phyloP scores from a whole-genome alignment of 2,329 filamentous ascomycete genomes.

The Pseudocercospora musae region DNA sequence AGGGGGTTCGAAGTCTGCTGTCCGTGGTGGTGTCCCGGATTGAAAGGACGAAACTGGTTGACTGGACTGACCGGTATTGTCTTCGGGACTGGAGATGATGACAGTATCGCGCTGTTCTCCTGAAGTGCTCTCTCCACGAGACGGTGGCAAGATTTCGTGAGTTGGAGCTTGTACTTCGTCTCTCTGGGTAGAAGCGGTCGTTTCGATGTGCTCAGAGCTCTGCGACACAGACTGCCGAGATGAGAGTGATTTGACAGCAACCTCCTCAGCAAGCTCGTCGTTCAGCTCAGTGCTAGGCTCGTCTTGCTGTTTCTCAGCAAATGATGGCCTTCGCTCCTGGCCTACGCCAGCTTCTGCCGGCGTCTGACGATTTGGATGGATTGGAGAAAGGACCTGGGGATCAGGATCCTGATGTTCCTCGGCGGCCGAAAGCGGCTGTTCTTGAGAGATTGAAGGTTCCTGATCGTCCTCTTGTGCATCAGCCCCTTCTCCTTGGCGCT shows the following conservation, averaged over 20 bases:
- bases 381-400: not conserved
- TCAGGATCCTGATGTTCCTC: not conserved
- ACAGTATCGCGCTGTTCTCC: not conserved
- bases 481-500: not conserved
- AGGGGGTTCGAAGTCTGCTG: slow-evolving; percentile 19
- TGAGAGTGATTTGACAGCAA: not conserved
- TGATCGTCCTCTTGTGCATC: not conserved
- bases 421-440: not conserved
- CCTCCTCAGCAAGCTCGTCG: not conserved
- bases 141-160: not conserved
- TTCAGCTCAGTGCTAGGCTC: not conserved
- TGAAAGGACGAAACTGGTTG: not conserved
- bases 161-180: not conserved
- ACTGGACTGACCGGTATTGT: slow-evolving; percentile 4
- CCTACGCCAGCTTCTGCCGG: not conserved
- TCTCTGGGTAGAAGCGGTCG: not conserved
- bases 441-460: not conserved
- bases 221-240: not conserved
- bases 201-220: not conserved
- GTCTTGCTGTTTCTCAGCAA: not conserved
- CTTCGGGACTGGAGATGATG: slow-evolving; percentile 7
- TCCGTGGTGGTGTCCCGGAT: not conserved
- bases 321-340: not conserved
- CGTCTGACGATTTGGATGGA: not conserved
- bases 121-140: not conserved